Percentiles rank a stretch among this genome's conserved stretches.
Evolutionary conservation across 23 red algal species (phyloP).

Genomic region (Cyanidium caldarium): DNA sequence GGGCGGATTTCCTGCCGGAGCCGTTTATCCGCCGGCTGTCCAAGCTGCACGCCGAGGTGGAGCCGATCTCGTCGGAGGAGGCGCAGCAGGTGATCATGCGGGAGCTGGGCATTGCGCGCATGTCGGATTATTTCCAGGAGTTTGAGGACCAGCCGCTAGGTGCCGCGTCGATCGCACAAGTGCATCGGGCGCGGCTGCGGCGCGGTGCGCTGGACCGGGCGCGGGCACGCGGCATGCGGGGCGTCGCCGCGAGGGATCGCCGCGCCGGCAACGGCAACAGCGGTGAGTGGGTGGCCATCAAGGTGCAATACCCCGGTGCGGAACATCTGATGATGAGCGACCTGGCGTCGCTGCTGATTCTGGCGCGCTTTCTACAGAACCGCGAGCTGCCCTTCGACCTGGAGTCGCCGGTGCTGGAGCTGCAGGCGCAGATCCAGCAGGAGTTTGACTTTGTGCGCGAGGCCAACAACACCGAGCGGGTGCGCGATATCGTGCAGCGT

Average conservation of each 20-base stretch:
- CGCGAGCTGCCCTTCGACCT: slow-evolving; percentile 70
- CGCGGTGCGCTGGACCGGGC: background rate
- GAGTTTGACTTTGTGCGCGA: slow-evolving; percentile 71
- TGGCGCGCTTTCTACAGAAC: slow-evolving; percentile 33
- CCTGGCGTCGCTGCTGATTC: slow-evolving; percentile 37
- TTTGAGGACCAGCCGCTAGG: slow-evolving; percentile 47
- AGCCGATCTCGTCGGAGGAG: background rate
- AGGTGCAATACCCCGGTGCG: slow-evolving; percentile 42
- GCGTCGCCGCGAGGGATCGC: no score
- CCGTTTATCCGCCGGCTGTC: slow-evolving; percentile 3
- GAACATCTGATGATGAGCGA: slow-evolving; percentile 46
- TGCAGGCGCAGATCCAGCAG: slow-evolving; percentile 20
- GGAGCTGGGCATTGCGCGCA: slow-evolving; percentile 14
- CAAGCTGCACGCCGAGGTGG: slow-evolving; percentile 1
- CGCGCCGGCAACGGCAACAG: background rate
- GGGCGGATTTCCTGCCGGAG: slow-evolving; percentile 14
- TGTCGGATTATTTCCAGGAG: slow-evolving; percentile 14
- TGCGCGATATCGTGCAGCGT: slow-evolving; percentile 3
- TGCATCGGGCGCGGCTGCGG: slow-evolving; percentile 39
- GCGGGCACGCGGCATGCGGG: no score
- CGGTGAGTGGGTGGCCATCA: slow-evolving; percentile 32
- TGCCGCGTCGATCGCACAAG: slow-evolving; percentile 54
- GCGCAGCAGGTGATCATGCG: slow-evolving; percentile 7
- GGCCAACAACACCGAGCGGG: slow-evolving; percentile 22
- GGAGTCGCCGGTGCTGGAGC: slow-evolving; percentile 34